Evolutionary conservation across 345 rosid genomes (phyloP).

Genomic region (Gossypium thurberi): DNA sequence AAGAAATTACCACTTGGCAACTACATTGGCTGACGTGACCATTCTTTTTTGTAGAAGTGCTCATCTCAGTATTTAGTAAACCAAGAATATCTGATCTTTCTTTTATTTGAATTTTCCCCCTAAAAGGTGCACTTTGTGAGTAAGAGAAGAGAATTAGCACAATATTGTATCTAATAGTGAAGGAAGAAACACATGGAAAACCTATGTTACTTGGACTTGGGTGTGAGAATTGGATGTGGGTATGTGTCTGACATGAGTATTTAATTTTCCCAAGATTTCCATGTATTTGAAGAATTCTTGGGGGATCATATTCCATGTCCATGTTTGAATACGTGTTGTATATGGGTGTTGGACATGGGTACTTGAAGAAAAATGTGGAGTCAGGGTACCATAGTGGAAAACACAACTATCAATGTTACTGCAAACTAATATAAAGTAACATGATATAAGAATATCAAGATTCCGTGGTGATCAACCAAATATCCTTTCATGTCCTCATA

Average conservation of each 20-base stretch:
- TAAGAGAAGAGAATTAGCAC: background rate
- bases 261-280: background rate
- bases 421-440: background rate
- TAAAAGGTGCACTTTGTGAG: background rate
- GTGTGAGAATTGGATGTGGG: background rate
- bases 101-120: background rate
- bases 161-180: background rate
- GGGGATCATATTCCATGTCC: background rate
- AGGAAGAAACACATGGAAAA: background rate
- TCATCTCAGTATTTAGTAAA: background rate
- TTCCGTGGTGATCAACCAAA: background rate
- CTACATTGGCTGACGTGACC: background rate
- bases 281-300: background rate
- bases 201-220: background rate
- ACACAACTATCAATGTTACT: background rate
- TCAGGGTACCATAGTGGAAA: background rate
- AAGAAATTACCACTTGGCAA: background rate
- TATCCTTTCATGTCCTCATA: background rate
- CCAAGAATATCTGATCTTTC: background rate
- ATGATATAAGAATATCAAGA: background rate
- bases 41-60: background rate
- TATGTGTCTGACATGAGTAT: background rate
- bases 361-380: background rate
- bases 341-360: background rate
- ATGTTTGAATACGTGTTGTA: too few species aligned